These are phyloP conservation scores for Inosperma sp. DNA, from an alignment of 768 basidiomycete genomes.

Conservation along the genomic window DNA sequence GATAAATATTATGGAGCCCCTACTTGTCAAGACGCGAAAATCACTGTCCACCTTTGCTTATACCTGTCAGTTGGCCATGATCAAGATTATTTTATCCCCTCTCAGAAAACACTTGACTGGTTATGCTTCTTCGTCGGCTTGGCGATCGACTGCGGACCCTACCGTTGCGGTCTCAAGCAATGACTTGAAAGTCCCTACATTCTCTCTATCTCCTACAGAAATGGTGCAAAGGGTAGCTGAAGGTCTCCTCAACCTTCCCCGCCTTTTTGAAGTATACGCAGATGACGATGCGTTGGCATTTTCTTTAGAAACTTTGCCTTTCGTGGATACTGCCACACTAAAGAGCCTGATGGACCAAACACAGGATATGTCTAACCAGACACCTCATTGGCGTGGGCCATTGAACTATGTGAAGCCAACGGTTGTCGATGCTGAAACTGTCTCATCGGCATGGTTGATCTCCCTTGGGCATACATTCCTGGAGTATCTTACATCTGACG, in stretches of 20 bases:
- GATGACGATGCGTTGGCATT: conserved; percentile 88
- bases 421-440: conserved; percentile 64
- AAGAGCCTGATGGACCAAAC: conserved; percentile 43
- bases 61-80: conserved; percentile 72
- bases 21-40: conserved; percentile 52
- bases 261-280: conserved; percentile 92
- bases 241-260: conserved; percentile 88
- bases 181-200: conserved; percentile 77
- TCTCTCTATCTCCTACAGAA: conserved; percentile 89
- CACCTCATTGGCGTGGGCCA: conserved; percentile 38
- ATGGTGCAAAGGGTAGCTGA: conserved; percentile 86
- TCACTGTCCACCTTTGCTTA: conserved; percentile 62
- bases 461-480: conserved; percentile 83
- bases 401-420: conserved; percentile 35
- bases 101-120: conserved; percentile 63
- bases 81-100: conserved; percentile 80
- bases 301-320: conserved; percentile 78
- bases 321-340: conserved; percentile 53
- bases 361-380: conserved; percentile 28
- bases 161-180: conserved; percentile 43
- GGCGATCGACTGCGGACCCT: conserved; percentile 53
- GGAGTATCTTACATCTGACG: conserved; percentile 58
- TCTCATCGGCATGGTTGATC: conserved; percentile 88
- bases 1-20: conserved; percentile 28
- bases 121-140: conserved; percentile 66